Evolutionary conservation across 441 rosid species (phyloP).

Genomic region (Pelargonium fulgidum): DNA sequence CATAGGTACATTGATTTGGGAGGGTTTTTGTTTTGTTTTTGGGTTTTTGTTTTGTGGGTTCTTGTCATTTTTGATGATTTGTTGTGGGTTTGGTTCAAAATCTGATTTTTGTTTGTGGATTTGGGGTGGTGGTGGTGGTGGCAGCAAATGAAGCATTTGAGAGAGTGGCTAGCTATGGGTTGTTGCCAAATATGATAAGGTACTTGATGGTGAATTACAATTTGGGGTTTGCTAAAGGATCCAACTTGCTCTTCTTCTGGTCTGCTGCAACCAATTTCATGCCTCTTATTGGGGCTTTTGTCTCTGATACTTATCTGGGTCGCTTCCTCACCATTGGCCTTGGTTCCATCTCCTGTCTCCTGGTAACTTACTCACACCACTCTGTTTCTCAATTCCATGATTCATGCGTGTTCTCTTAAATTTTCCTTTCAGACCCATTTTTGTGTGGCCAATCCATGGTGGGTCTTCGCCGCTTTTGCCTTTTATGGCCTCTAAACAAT

Average conservation of each 20-base stretch:
- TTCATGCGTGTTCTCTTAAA: neutral
- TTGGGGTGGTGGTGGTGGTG: neutral
- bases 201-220: conserved; percentile 58
- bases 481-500: neutral
- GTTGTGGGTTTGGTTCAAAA: conserved; percentile 6
- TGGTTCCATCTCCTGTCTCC: conserved; percentile 52
- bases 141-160: conserved; percentile 77
- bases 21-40: neutral
- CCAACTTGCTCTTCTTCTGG: conserved; percentile 60
- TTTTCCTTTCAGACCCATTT: neutral
- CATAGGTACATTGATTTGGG: conserved; percentile 39
- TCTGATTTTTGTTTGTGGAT: neutral
- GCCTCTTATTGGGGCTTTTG: conserved; percentile 53
- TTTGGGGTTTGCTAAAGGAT: conserved; percentile 40
- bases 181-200: conserved; percentile 61
- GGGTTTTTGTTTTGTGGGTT: neutral
- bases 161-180: conserved; percentile 72
- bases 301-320: conserved; percentile 76
- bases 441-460: neutral
- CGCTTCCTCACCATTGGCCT: conserved; percentile 62
- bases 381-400: neutral
- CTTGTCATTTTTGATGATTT: neutral
- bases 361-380: conserved; percentile 9
- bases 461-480: neutral
- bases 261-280: conserved; percentile 62